phyloP scores from a whole-genome alignment of 2,329 filamentous ascomycete genomes.

The Lasiodiplodia citricola region DNA sequence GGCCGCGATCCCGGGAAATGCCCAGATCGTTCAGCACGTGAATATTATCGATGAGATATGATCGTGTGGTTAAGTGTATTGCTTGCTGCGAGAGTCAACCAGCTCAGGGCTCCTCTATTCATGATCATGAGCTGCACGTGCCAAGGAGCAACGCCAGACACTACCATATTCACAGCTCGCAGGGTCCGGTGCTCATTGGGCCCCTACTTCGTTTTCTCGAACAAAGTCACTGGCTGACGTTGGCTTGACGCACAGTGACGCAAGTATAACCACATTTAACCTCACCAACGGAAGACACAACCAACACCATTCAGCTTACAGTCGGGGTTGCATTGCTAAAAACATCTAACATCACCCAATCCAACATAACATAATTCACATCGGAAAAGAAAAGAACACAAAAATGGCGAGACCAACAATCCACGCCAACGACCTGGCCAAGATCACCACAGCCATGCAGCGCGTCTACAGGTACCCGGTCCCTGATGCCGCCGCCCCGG shows the following conservation, averaged over 20 bases:
- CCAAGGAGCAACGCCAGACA: no score
- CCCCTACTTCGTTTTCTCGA: not conserved
- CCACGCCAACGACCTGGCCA: constrained; percentile 2
- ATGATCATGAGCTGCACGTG: no score
- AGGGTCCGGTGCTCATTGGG: not conserved
- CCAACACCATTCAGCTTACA: not conserved
- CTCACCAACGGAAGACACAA: no score
- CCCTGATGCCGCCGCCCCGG: not conserved
- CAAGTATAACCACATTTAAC: not conserved
- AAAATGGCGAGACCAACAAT: constrained; percentile 4
- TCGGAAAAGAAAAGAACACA: not conserved
- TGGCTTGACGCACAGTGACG: constrained; percentile 11
- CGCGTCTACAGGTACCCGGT: constrained; percentile 43
- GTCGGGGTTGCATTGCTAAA: not conserved
- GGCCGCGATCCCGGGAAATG: no score
- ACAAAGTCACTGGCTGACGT: not conserved
- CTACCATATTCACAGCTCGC: no score
- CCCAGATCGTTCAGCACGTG: no score
- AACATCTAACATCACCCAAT: not conserved
- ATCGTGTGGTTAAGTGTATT: no score
- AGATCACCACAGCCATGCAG: constrained; percentile 39
- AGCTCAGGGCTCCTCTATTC: no score
- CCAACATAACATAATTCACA: not conserved
- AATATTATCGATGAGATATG: no score
- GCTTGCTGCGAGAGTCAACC: no score